Percentiles rank a stretch among this genome's conserved stretches.
Evolutionary conservation across 352 stramenopile species (phyloP).

Genomic region (Phytopythium cucurbitacearum): DNA sequence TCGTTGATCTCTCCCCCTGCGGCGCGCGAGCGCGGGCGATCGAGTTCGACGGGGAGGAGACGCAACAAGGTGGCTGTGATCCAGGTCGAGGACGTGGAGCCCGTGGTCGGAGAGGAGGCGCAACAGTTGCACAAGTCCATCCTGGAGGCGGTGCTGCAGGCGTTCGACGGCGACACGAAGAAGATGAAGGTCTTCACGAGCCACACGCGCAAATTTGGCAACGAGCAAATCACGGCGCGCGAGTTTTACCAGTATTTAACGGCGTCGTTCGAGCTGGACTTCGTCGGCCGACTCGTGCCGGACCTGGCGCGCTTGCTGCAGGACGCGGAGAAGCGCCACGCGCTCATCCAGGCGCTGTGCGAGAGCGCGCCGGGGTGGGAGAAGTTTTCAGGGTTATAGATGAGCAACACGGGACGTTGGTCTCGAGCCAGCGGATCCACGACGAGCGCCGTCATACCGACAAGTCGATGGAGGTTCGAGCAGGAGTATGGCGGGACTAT

Average conservation of each 20-base stretch:
- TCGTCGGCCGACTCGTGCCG: slow-evolving; percentile 78
- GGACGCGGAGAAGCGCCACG: slow-evolving; percentile 81
- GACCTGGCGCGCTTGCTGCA: slow-evolving; percentile 82
- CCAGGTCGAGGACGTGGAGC: slow-evolving; percentile 75
- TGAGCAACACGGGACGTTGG: neutral
- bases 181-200: slow-evolving; percentile 86
- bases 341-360: slow-evolving; percentile 76
- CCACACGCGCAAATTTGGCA: slow-evolving; percentile 82
- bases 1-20: slow-evolving; percentile 26
- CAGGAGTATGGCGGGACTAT: neutral
- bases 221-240: slow-evolving; percentile 78
- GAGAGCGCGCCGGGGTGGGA: slow-evolving; percentile 80
- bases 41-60: slow-evolving; percentile 34
- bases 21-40: slow-evolving; percentile 19
- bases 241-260: slow-evolving; percentile 91
- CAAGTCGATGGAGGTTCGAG: slow-evolving; percentile 3
- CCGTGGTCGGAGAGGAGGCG: slow-evolving; percentile 77
- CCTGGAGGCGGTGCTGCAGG: slow-evolving; percentile 65
- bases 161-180: slow-evolving; percentile 70
- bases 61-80: slow-evolving; percentile 39
- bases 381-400: slow-evolving; percentile 78
- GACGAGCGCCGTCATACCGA: neutral
- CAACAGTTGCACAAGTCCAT: slow-evolving; percentile 83
- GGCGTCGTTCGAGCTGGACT: slow-evolving; percentile 83
- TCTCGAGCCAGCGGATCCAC: neutral